phyloP scores from a whole-genome alignment of 2,329 filamentous ascomycete genomes.

The Colletotrichum acutatum region DNA sequence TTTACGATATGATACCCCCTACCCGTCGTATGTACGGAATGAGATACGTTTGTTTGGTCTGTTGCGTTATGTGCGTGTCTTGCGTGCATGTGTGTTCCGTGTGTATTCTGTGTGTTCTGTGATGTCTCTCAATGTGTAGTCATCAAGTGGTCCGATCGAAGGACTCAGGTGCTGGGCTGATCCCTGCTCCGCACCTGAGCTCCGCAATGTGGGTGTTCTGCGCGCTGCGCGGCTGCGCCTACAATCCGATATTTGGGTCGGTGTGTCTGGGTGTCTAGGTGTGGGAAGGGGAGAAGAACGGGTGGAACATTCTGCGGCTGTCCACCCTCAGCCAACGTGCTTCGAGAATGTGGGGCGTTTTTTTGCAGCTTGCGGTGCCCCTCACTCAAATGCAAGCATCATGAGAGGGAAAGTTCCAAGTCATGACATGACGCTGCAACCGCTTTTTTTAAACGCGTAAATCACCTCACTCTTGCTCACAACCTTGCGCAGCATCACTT shows the following conservation, averaged over 20 bases:
- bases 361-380: slow-evolving; percentile 5
- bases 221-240: background rate
- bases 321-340: background rate
- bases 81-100: slow-evolving; percentile 37
- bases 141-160: background rate
- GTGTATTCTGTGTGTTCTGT: background rate
- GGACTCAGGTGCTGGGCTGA: background rate
- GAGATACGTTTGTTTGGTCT: slow-evolving; percentile 37
- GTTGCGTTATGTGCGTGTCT: slow-evolving; percentile 36
- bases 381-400: slow-evolving; percentile 29
- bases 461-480: background rate
- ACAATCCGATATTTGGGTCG: background rate
- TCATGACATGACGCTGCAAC: slow-evolving; percentile 22
- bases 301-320: slow-evolving; percentile 29
- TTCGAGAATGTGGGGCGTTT: slow-evolving; percentile 23
- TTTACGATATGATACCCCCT: slow-evolving; percentile 34
- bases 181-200: slow-evolving; percentile 12
- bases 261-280: background rate
- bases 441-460: background rate
- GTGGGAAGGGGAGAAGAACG: background rate
- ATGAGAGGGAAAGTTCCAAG: slow-evolving; percentile 13
- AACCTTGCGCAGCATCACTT: background rate
- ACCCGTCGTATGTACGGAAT: slow-evolving; percentile 28
- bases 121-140: slow-evolving; percentile 19
- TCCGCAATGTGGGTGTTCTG: background rate